phyloP scores from a whole-genome alignment of 352 stramenopile species.

The Phytophthora aleatoria region DNA sequence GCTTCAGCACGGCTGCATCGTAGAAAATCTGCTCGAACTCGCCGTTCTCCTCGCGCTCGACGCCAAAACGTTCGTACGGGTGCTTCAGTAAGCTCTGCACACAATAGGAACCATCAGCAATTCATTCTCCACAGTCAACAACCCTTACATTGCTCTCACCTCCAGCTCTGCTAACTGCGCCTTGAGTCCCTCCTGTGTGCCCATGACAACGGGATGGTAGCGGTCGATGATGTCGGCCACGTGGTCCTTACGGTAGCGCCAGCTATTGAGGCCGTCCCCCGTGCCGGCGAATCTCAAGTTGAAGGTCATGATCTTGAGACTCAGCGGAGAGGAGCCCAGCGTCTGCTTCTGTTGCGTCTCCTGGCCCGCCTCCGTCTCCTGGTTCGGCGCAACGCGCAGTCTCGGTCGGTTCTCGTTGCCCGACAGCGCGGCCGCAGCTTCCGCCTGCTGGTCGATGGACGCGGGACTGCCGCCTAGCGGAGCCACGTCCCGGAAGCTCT shows the following conservation, averaged over 20 bases:
- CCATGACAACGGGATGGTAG: conserved; percentile 74
- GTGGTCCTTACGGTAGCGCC: conserved; percentile 73
- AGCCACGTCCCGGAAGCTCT: conserved; percentile 36
- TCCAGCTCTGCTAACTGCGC: conserved; percentile 66
- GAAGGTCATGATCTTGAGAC: conserved; percentile 85
- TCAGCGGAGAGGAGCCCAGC: conserved; percentile 49
- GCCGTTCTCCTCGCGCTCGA: conserved; percentile 71
- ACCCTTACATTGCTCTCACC: conserved; percentile 16
- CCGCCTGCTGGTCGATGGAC: conserved; percentile 43
- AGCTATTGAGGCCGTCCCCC: conserved; percentile 69
- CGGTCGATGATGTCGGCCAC: conserved; percentile 76
- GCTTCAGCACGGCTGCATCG: conserved; percentile 55
- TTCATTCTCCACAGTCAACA: neutral
- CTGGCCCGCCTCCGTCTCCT: conserved; percentile 2
- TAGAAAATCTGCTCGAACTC: conserved; percentile 89
- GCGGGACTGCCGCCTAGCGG: conserved; percentile 1
- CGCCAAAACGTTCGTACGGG: conserved; percentile 74
- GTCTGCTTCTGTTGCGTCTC: conserved; percentile 15
- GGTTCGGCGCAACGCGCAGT: conserved; percentile 42
- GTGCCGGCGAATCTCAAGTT: conserved; percentile 76
- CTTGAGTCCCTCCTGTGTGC: conserved; percentile 77
- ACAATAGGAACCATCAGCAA: conserved; percentile 8
- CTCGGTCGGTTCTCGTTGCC: conserved; percentile 35
- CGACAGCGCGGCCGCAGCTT: conserved; percentile 35
- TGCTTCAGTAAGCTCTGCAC: conserved; percentile 47